Evolutionary conservation across 1,139 yeast genomes (phyloP).

Genomic region (Scheffersomyces illinoinensis): DNA sequence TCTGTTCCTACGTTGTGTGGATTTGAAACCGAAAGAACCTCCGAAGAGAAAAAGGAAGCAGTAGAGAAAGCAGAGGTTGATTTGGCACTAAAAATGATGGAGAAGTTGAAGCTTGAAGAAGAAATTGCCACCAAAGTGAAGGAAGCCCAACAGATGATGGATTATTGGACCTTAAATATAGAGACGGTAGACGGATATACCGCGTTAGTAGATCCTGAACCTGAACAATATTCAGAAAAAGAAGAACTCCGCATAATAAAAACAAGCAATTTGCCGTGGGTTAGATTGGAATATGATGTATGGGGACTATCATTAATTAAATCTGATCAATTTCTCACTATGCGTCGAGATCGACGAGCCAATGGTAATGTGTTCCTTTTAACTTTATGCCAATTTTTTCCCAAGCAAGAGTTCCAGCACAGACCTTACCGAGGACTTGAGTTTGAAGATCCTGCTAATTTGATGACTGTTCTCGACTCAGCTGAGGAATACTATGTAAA

Average conservation of each 20-base stretch:
- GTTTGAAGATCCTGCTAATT: neutral
- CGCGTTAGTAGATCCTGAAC: neutral
- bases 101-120: neutral
- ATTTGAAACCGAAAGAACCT: constrained; percentile 13
- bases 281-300: constrained; percentile 23
- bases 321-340: neutral
- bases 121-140: neutral
- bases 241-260: constrained; percentile 5
- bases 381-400: neutral
- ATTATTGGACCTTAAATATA: neutral
- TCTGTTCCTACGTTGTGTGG: constrained; percentile 62
- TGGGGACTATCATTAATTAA: constrained; percentile 24
- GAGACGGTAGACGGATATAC: neutral
- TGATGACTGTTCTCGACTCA: neutral
- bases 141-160: neutral
- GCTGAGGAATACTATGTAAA: neutral
- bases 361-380: neutral
- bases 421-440: neutral
- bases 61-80: constrained; percentile 9
- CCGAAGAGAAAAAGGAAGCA: constrained; percentile 21
- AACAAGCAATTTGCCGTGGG: constrained; percentile 19
- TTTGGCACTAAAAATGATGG: neutral
- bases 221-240: neutral
- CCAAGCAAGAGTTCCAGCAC: neutral
- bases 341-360: neutral